Percentiles rank a stretch among this genome's conserved stretches.
These are phyloP conservation scores for Aureobasidium sp. DNA, from an alignment of 2,329 filamentous ascomycete species.

Conservation along the genomic window DNA sequence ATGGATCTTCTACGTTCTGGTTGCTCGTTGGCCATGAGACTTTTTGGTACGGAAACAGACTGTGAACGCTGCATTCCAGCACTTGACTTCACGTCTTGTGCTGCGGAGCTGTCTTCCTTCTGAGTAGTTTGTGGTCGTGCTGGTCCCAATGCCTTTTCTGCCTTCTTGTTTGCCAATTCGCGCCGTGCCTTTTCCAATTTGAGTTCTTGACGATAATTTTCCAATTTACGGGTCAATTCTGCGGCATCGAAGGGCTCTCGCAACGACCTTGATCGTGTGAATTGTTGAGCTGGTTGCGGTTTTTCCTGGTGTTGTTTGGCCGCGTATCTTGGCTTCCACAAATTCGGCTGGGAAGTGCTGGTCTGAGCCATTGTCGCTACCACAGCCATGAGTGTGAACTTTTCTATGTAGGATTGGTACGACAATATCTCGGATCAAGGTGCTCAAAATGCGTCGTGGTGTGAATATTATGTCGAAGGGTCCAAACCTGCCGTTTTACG, in stretches of 20 bases:
- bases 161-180: conserved; percentile 5
- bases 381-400: background rate
- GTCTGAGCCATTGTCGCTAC: conserved; percentile 12
- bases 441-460: background rate
- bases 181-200: conserved; percentile 17
- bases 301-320: conserved; percentile 9
- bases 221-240: conserved; percentile 17
- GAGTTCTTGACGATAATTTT: conserved; percentile 17
- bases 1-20: conserved; percentile 11
- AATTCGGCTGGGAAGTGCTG: conserved; percentile 10
- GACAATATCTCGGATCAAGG: background rate
- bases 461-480: background rate
- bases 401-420: background rate
- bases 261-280: conserved; percentile 4
- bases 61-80: background rate
- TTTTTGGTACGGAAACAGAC: background rate
- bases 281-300: conserved; percentile 9
- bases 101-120: background rate
- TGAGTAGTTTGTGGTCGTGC: background rate
- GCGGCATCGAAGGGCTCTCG: conserved; percentile 17
- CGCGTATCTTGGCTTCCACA: conserved; percentile 12
- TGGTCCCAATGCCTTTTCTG: background rate
- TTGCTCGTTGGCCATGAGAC: background rate
- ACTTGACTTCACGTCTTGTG: background rate
- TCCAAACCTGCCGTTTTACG: background rate